Evolutionary conservation across 345 rosid genomes (phyloP), one percentile per base, ranked within the genome.

Genomic region (Anacardium occidentale): DNA sequence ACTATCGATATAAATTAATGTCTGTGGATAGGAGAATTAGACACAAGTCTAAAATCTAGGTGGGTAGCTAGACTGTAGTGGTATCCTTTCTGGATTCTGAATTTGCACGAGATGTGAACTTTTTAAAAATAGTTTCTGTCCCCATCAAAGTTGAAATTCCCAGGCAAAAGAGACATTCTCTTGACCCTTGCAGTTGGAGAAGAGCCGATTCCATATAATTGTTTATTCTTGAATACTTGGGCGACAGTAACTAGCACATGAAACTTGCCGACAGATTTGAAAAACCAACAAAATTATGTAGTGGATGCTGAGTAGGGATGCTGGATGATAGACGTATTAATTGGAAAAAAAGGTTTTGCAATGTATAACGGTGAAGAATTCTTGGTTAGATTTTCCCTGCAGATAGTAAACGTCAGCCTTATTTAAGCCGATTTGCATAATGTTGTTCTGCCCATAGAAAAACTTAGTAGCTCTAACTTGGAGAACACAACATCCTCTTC

Each of bases 121-220:
- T 3, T 26, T 50, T 48, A 48, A 48, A 10, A 44, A 22, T 45
- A 66, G 11, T 51, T 66, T 51, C 70, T 8, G 42, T 66, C 52
- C 18, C 56, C 24, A 37, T 24, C 59, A 40, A 10, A 24, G 24
- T 63, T 56, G 24, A 17, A 52, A 66, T 56, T 69, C 57, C 62
- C 62, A 6, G 29, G 69, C 8, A 48, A 47, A 65, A 25, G 45
- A 61, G 22, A 37, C 40, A 62, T 62, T 63, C 51, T 11, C 54
- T 57, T 76, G 75, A 64, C 79, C 48, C 58, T 76, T 71, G 75
- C 5, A 10, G 42, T 2, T 9, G n/a, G 45, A 61, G n/a, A 57
- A 47, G 52, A 64, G 75, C 58, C 75, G 34, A 64, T n/a, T 42
- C 11, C 29, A 57, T 15, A 50, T 55, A n/a, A n/a, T 14, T 56